Conservation (phyloP, 73 alveolate genomes). For the Paramecium sonneborni region DNA sequence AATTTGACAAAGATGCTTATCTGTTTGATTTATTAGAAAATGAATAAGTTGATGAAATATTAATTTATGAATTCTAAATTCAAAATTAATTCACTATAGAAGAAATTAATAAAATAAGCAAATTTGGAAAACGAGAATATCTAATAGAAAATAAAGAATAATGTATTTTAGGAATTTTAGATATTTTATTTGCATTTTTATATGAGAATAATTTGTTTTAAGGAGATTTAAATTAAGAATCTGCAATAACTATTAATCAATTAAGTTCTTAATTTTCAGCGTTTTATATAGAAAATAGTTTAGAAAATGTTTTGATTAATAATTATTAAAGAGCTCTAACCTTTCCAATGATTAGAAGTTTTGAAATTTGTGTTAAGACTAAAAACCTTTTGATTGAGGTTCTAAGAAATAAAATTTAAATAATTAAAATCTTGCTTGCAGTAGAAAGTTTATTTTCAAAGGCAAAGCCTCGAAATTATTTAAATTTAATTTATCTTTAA, state of each 20-base stretch:
- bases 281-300: not conserved
- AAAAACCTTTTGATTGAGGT: not conserved
- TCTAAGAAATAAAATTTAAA: not conserved
- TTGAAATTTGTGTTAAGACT: conserved; percentile 11
- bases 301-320: not conserved
- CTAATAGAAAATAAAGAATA: not conserved
- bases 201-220: not conserved
- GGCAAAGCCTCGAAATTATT: not conserved
- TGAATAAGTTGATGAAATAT: not conserved
- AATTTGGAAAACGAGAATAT: not conserved
- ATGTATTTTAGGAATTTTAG: not conserved
- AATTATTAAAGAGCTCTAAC: not conserved
- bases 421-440: not conserved
- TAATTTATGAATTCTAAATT: not conserved
- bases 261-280: not conserved
- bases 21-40: conserved; percentile 6
- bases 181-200: not conserved
- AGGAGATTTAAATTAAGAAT: not conserved
- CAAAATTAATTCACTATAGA: not conserved
- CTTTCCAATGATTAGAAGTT: conserved; percentile 38
- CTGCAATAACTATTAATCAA: conserved; percentile 3
- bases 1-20: conserved; percentile 13
- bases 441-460: not conserved
- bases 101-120: not conserved
- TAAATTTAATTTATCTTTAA: not conserved